These are phyloP conservation scores for Chlorencoelia australis DNA, from an alignment of 2,329 filamentous ascomycete species.

Conservation along the genomic window DNA sequence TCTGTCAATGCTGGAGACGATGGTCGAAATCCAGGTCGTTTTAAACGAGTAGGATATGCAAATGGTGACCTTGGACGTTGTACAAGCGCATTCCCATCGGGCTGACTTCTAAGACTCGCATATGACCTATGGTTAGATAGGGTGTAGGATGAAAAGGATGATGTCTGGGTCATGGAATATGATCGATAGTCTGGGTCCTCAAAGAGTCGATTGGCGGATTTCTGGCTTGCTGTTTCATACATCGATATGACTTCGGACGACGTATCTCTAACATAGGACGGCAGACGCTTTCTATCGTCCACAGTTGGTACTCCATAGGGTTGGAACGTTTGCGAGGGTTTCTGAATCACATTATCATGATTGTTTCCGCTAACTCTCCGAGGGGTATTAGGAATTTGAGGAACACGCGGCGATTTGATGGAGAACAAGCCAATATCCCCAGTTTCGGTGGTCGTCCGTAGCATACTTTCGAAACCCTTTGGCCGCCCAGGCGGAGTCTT, in stretches of 20 bases:
- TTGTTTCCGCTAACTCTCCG: conserved; percentile 13
- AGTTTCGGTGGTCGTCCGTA: conserved; percentile 55
- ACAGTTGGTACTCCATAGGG: conserved; percentile 22
- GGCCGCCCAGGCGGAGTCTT: conserved; percentile 36
- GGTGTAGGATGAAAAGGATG: conserved; percentile 24
- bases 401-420: conserved; percentile 34
- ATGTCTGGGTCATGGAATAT: conserved; percentile 43
- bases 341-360: conserved; percentile 13
- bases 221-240: conserved; percentile 41
- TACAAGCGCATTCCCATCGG: conserved; percentile 30
- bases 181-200: conserved; percentile 39
- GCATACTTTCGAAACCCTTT: conserved; percentile 51
- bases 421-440: conserved; percentile 55
- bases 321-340: conserved; percentile 14
- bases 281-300: conserved; percentile 36
- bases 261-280: conserved; percentile 37
- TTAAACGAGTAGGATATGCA: conserved; percentile 47
- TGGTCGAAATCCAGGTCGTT: conserved; percentile 37
- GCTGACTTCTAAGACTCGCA: conserved; percentile 38
- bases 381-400: conserved; percentile 17
- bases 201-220: conserved; percentile 33
- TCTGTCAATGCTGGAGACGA: conserved; percentile 26
- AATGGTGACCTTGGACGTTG: conserved; percentile 49
- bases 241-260: conserved; percentile 47
- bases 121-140: conserved; percentile 39